Evolutionary conservation across 306 rosid genomes (phyloP).

Genomic region (Rosa chinensis): DNA sequence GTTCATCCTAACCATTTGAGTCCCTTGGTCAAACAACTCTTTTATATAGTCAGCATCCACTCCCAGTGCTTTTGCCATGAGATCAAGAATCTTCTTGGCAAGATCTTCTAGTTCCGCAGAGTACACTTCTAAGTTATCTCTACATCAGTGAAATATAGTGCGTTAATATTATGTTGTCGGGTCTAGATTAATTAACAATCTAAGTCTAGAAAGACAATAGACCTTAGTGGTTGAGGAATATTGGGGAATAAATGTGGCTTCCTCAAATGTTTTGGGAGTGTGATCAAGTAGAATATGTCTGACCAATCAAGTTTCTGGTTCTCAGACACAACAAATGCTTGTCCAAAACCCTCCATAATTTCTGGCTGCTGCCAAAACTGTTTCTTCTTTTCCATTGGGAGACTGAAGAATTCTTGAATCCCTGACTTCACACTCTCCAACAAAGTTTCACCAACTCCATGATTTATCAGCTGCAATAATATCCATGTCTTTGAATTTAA

Average conservation of each 20-base stretch:
- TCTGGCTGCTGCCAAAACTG: conserved; percentile 36
- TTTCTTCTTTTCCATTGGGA: conserved; percentile 43
- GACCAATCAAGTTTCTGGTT: conserved; percentile 56
- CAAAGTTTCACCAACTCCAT: conserved; percentile 39
- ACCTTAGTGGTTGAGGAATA: conserved; percentile 37
- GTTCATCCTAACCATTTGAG: conserved; percentile 33
- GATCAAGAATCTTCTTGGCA: conserved; percentile 18
- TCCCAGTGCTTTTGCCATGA: conserved; percentile 25
- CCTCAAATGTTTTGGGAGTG: conserved; percentile 35
- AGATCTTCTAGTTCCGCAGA: conserved; percentile 17
- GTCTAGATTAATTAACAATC: not conserved
- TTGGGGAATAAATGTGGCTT: conserved; percentile 47
- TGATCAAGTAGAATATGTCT: conserved; percentile 26
- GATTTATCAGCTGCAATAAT: conserved; percentile 21
- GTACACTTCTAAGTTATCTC: conserved; percentile 33
- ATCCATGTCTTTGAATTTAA: not conserved
- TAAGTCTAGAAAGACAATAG: not conserved
- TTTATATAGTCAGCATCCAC: conserved; percentile 27
- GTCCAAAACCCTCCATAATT: conserved; percentile 46
- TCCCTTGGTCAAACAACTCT: conserved; percentile 30
- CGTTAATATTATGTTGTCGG: no score
- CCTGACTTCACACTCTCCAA: conserved; percentile 41
- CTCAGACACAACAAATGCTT: conserved; percentile 42
- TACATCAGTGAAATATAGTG: not conserved
- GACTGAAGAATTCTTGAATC: conserved; percentile 29